Base-by-base conservation (phyloP, 352 stramenopile genomes). In the Pythium apleroticum region DNA sequence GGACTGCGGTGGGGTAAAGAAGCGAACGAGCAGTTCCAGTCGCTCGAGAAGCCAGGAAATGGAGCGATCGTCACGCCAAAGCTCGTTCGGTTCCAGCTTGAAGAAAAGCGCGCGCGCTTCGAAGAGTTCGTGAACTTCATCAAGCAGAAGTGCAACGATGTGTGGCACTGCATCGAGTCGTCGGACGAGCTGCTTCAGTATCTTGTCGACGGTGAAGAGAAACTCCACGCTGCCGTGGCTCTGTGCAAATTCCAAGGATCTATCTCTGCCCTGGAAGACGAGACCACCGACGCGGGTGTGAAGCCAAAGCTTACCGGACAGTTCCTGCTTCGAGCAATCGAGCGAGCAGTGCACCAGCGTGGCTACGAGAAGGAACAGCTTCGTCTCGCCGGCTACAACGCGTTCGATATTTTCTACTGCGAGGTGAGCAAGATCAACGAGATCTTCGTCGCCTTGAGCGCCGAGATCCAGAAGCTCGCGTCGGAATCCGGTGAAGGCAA, bases 361-460 rank as follows among this genome's bases (percentile, higher is more conserved):
- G 87, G 87, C 2, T 90, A 96, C 54, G 71, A 89, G 48, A 86
- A 83, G 20, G 85, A 94, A 19, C 78, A 94, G 66, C 84, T 96
- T 24, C 78, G 78, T 19, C 68, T 92, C 7, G 84, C 87, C 9
- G 87, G 87, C 3, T 96, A 92, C 73, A 93, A 90, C 57, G 78
- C 85, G 3, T 93, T 96, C 67, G 87, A 96, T 70, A 84, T 94
- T 20, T 96, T 96, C 48, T 96, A 92, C 55, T 93, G 81, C 52
- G 87, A 96, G 74, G 81, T 94, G 27, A 94, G 78, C 71, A 91
- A 90, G 48, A 73, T 96, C 31, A 57, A 74, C 4, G 85, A 94
- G 48, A 56, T 96, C 4, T 92, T 93, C 35, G 57, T 73, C 35
- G 58, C 66, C 22, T 67, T 95, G n/a, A 75, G 71, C 28, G 63